Evolutionary conservation across 176 grass and related monocot species (phyloP), one percentile per base, ranked within the genome.

Genomic region (Chloris gayana): DNA sequence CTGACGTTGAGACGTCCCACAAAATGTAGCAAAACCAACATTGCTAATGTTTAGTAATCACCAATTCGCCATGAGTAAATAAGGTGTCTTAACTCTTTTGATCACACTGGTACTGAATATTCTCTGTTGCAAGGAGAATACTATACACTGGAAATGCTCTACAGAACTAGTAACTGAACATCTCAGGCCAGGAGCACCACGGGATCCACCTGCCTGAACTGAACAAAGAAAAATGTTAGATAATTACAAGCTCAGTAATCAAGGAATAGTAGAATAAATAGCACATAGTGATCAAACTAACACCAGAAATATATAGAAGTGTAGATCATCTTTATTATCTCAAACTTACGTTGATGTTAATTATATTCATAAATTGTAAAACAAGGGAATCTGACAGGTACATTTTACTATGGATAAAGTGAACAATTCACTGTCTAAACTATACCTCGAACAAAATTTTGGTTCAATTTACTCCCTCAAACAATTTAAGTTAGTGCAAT

Each of bases 101-200:
- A 32, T 7, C 65, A 44, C 17, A 63, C 10, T 73, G 29, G 41
- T 51, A 72, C 9, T 58, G 21, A 74, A 31, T 35, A 59, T 42
- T 51, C 31, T 80, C 66, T 67, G 59, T 30, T 77, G 50, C 32
- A 62, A 68, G n/a, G 46, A 58, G 53, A 79, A 80, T 5, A 65
- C 68, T 89, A 73, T 78, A 89, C 87, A 82, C 7, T 29, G 21
- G 37, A 35, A 76, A 72, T 67, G 47, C 66, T 37, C 35, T 73
- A 78, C 13, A 5, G 11, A 85, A 49, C 77, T 37, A 79, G 24
- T 34, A 75, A 73, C 47, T 76, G 30, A 61, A 75, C 50, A 85
- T 74, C 80, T 46, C 8, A 80, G 46, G 29, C 39, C 31, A 81
- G 60, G 50, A 61, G 41, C 42, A 78, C 19, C 66, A 70, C 35